Conservation (phyloP, 2,329 filamentous ascomycete species). For the Epichloe gansuensis region DNA sequence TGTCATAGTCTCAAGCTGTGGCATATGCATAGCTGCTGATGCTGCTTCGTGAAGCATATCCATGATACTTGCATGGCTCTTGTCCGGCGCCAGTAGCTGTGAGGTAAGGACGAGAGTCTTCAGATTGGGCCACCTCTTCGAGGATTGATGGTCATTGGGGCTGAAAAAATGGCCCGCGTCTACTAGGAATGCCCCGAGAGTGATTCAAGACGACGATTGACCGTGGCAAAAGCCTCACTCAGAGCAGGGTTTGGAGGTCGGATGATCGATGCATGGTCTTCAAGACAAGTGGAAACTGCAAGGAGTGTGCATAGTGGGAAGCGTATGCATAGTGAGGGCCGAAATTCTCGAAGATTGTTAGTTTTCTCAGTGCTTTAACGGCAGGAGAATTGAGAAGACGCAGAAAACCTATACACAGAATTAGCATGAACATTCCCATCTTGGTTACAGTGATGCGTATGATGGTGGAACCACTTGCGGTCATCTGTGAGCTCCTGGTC, state of each 20-base stretch:
- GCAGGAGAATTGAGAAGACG: conserved; percentile 16
- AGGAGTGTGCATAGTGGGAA: background rate
- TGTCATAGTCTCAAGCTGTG: conserved; percentile 19
- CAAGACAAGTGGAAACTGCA: too few species aligned
- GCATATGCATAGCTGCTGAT: conserved; percentile 16
- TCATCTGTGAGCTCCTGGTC: conserved; percentile 18
- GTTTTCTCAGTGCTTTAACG: conserved; percentile 14
- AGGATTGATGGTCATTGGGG: background rate
- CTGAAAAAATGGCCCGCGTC: background rate
- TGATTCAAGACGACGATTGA: background rate
- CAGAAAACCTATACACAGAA: background rate
- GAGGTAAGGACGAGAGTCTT: background rate
- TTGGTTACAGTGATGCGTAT: conserved; percentile 17
- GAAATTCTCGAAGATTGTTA: conserved; percentile 25
- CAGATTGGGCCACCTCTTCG: background rate
- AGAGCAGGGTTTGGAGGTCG: background rate
- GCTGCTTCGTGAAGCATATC: conserved; percentile 17
- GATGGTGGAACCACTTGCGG: conserved; percentile 9
- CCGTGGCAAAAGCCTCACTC: background rate
- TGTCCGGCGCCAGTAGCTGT: conserved; percentile 1
- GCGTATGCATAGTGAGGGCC: conserved; percentile 17
- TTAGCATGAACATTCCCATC: accelerated
- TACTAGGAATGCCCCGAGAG: background rate
- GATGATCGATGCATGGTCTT: background rate
- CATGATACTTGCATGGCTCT: conserved; percentile 10